A percentile compares a stretch with the other conserved stretches of the same genome.
Conservation (phyloP, 2,329 filamentous ascomycete genomes). For the Aspergillus eucalypticola region DNA sequence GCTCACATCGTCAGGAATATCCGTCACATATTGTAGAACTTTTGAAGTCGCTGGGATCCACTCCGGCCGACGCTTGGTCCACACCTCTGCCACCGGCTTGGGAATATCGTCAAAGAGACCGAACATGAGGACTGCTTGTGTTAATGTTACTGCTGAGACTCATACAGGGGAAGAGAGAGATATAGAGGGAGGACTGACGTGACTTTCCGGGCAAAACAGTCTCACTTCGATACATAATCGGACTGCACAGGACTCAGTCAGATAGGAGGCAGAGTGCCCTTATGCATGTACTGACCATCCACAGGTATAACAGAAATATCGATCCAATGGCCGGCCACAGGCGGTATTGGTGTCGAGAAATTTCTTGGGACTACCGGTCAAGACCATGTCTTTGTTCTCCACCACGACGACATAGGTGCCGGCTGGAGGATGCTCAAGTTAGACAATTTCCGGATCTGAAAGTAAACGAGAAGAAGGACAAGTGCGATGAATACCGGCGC, state of each 20-base stretch:
- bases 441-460: neutral
- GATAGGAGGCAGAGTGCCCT: neutral
- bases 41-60: neutral
- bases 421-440: neutral
- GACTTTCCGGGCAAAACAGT: neutral
- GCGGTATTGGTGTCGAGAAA: neutral
- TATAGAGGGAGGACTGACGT: neutral
- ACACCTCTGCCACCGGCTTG: neutral
- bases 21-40: neutral
- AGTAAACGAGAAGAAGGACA: neutral
- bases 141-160: neutral
- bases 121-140: neutral
- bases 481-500: neutral
- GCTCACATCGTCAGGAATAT: neutral
- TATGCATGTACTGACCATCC: neutral
- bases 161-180: too few species aligned
- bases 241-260: neutral
- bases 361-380: neutral
- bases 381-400: neutral
- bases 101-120: neutral
- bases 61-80: neutral
- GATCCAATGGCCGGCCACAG: neutral
- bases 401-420: neutral
- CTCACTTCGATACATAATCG: neutral
- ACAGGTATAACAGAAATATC: neutral